phyloP scores from a whole-genome alignment of 2,329 filamentous ascomycete genomes.

The Venturia asperata region DNA sequence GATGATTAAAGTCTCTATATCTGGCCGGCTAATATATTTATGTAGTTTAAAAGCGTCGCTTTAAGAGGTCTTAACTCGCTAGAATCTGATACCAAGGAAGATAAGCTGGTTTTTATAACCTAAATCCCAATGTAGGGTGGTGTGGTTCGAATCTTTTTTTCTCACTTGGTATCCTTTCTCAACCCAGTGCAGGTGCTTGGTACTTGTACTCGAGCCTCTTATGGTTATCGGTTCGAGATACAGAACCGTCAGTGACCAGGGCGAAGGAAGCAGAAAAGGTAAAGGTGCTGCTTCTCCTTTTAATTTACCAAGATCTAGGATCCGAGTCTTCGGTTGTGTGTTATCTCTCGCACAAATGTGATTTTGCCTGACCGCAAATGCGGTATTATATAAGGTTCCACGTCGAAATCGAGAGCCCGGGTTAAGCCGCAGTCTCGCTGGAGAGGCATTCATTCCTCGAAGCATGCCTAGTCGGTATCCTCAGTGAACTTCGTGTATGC shows the following conservation, averaged over 20 bases:
- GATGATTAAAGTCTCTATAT: background rate
- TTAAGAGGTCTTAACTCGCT: too few species aligned
- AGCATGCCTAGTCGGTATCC: slow-evolving; percentile 8
- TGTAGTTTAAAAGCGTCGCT: too few species aligned
- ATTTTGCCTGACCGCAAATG: background rate
- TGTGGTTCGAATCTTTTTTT: too few species aligned
- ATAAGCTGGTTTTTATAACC: too few species aligned
- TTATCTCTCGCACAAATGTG: background rate
- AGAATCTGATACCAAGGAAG: too few species aligned
- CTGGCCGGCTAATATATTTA: too few species aligned
- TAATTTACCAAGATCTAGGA: background rate
- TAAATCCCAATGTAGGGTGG: too few species aligned
- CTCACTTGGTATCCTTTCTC: too few species aligned
- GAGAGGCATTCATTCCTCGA: background rate
- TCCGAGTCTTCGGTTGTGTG: background rate
- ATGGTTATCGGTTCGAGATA: too few species aligned
- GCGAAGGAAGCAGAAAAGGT: too few species aligned
- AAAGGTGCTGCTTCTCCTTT: background rate
- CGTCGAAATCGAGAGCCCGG: background rate
- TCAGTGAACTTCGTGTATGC: slow-evolving; percentile 71
- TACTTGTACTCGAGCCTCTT: too few species aligned
- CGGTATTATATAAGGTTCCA: background rate
- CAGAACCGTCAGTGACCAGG: background rate
- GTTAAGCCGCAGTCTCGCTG: background rate
- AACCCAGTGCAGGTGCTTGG: too few species aligned